These are phyloP conservation scores for Oxytropis ochrocephala DNA, from an alignment of 306 rosid genomes.

Conservation along the genomic window DNA sequence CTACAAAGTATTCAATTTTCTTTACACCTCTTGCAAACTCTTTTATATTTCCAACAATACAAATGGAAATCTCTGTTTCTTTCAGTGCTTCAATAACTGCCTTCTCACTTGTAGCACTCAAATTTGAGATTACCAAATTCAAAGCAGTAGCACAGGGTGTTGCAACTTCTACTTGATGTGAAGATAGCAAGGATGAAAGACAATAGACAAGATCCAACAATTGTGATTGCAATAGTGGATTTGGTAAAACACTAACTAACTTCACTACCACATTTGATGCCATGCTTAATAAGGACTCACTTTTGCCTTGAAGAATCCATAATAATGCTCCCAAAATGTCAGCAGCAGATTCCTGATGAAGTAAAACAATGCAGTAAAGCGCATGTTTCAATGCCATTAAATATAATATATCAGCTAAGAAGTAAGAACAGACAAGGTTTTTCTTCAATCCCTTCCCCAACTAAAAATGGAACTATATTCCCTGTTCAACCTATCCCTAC, in stretches of 20 bases:
- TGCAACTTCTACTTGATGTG: slow-evolving; percentile 47
- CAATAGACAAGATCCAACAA: slow-evolving; percentile 60
- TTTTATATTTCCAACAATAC: slow-evolving; percentile 36
- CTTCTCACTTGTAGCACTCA: slow-evolving; percentile 46
- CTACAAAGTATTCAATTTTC: slow-evolving; percentile 46
- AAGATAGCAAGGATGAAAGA: slow-evolving; percentile 52
- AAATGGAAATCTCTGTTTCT: slow-evolving; percentile 35
- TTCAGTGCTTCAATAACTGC: slow-evolving; percentile 53
- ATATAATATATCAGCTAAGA: neutral
- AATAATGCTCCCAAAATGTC: slow-evolving; percentile 62
- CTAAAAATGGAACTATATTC: neutral
- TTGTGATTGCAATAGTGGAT: slow-evolving; percentile 35
- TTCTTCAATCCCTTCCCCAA: neutral
- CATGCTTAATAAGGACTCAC: slow-evolving; percentile 35
- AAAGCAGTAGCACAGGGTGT: slow-evolving; percentile 54
- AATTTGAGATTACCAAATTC: slow-evolving; percentile 47
- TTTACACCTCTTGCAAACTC: slow-evolving; percentile 26
- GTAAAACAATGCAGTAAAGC: slow-evolving; percentile 4
- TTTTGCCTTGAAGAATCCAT: slow-evolving; percentile 66
- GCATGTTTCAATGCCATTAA: slow-evolving; percentile 5
- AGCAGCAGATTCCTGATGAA: slow-evolving; percentile 55
- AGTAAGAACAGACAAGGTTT: neutral
- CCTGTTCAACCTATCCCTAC: neutral
- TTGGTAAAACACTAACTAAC: slow-evolving; percentile 51
- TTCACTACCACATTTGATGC: slow-evolving; percentile 56